Evolutionary conservation across 2,329 filamentous ascomycete species (phyloP).

Genomic region (Aspergillus sp.): DNA sequence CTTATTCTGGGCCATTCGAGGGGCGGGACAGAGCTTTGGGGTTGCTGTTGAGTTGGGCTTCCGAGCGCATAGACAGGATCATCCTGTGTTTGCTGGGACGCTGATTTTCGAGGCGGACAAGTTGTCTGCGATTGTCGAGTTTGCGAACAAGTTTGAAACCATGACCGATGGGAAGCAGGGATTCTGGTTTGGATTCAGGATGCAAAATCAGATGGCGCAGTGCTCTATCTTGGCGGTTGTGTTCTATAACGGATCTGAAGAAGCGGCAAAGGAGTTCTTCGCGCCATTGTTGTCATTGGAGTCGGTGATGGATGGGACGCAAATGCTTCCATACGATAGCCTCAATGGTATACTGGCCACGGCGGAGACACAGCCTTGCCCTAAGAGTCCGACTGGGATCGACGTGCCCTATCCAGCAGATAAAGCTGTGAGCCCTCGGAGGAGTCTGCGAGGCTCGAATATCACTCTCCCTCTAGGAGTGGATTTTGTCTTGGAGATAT

Average conservation of each 20-base stretch:
- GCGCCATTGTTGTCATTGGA: neutral
- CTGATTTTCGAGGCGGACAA: slow-evolving; percentile 23
- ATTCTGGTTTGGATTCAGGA: slow-evolving; percentile 10
- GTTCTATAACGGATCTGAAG: slow-evolving; percentile 13
- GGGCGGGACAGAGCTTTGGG: slow-evolving; percentile 45
- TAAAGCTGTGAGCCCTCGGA: too few species aligned
- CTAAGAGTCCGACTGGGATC: neutral
- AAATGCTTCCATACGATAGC: slow-evolving; percentile 12
- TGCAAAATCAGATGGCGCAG: neutral
- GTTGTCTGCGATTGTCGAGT: slow-evolving; percentile 21
- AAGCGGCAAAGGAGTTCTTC: slow-evolving; percentile 4
- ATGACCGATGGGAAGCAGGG: slow-evolving; percentile 5
- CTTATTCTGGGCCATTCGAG: slow-evolving; percentile 49
- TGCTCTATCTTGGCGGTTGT: neutral
- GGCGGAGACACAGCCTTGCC: neutral
- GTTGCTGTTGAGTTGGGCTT: slow-evolving; percentile 44
- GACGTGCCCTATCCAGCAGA: too few species aligned
- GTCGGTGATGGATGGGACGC: neutral
- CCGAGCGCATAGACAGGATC: slow-evolving; percentile 32
- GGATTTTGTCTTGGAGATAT: too few species aligned
- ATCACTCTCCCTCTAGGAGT: too few species aligned
- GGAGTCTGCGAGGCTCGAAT: too few species aligned
- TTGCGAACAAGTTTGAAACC: slow-evolving; percentile 8
- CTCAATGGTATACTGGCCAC: slow-evolving; percentile 7
- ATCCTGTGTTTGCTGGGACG: slow-evolving; percentile 35